A percentile compares a stretch with the other conserved stretches of the same genome.
These are phyloP conservation scores for Rosa hybrid DNA, from an alignment of 331 rosid species.

Conservation along the genomic window DNA sequence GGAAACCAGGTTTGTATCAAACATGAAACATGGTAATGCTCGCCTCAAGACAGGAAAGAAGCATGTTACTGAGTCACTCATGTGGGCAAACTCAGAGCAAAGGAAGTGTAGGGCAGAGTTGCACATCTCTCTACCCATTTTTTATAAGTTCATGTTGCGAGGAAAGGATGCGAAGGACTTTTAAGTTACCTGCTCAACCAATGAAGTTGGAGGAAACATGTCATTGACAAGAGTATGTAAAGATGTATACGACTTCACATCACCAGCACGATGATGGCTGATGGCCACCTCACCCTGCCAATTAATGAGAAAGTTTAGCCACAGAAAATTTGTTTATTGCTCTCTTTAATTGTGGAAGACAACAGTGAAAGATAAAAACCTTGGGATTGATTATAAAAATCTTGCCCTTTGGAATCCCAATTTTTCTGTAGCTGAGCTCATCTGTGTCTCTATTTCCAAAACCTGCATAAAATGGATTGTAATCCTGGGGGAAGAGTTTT, in stretches of 20 bases:
- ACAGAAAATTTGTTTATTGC: neutral
- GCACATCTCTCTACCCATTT: neutral
- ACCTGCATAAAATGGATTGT: slow-evolving; percentile 97
- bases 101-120: neutral
- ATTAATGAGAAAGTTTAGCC: slow-evolving; percentile 17
- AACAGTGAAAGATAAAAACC: slow-evolving; percentile 46
- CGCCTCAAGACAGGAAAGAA: too few species aligned
- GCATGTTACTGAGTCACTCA: neutral
- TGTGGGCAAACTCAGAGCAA: neutral
- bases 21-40: neutral
- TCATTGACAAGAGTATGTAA: slow-evolving; percentile 85
- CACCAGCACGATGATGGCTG: slow-evolving; percentile 64
- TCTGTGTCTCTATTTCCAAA: slow-evolving; percentile 97
- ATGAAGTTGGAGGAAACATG: slow-evolving; percentile 93
- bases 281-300: slow-evolving; percentile 92
- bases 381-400: slow-evolving; percentile 94
- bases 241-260: slow-evolving; percentile 80
- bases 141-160: neutral
- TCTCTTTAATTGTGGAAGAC: neutral
- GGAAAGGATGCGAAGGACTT: neutral
- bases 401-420: slow-evolving; percentile 95
- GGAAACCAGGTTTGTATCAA: slow-evolving; percentile 7
- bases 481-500: slow-evolving; percentile 80
- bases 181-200: slow-evolving; percentile 68
- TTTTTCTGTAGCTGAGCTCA: slow-evolving; percentile 89